Evolutionary conservation across 2,329 filamentous ascomycete species (phyloP), one percentile per base, ranked within the genome.

Genomic region (Scorias spongiosa): DNA sequence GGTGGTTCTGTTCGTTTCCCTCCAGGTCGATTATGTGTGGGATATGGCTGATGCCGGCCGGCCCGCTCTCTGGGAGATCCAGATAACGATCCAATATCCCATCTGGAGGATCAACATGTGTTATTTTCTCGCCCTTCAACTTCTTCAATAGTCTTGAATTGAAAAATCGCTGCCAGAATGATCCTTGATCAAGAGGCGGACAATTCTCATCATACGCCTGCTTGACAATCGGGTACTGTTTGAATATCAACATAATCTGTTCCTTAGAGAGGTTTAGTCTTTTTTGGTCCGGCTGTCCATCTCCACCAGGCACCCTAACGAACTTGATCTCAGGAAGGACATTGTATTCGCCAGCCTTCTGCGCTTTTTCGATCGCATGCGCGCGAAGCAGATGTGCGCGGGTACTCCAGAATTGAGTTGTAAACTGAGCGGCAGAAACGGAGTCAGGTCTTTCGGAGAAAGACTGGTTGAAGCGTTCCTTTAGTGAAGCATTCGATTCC

Each of bases 111-210:
- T 95, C 89, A 3, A 73, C 74, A 8, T 89, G 85, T 1, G 76
- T 77, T 39, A 93, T 78, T 42, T 85, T 83, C 63, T 96, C 87
- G 32, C 93, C 91, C 45, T 88, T 84, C 44, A 98, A 68, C 58
- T 87, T 89, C 65, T 94, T 95, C 51, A 87, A 86, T 8, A 98
- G 68, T 45, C 84, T 77, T 62, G 86, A 94, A 48, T 88, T 77
- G 61, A 98, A 96, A 65, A 98, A 98, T 11, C 85, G 76, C 5
- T 83, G 83, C 88, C 89, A 98, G 59, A 98, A 98, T 41, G 85
- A 78, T 44, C 72, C 71, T 55, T 93, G 84, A 20, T 73, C 78
- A 34, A 93, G 64, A 5, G 54, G 54, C 2, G 59, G 54, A 0
- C 95, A 87, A 51, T 88, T 86, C 58, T 95, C 88, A 57, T 96